Conservation (phyloP, 2,329 filamentous ascomycete species). For the Chalara sp. region DNA sequence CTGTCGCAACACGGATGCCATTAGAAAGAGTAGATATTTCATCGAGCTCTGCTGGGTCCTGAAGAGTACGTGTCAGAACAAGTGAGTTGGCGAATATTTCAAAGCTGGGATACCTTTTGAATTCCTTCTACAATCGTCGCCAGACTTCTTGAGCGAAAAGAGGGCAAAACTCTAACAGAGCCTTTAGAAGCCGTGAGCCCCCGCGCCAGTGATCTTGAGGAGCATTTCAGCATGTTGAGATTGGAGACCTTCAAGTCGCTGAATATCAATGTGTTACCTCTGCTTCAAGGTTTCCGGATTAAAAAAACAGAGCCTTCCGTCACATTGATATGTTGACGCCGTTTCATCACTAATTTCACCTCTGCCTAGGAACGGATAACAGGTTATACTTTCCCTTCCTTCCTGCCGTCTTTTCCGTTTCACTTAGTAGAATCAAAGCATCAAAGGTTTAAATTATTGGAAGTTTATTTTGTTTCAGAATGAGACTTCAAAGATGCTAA, state of each 20-base stretch:
- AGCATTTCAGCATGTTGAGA: constrained; percentile 24
- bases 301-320: background rate
- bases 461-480: too few relatives aligned
- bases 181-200: constrained; percentile 12
- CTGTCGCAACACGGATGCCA: constrained; percentile 89
- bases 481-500: too few relatives aligned
- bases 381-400: too few relatives aligned
- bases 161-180: constrained; percentile 14
- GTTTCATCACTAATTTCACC: too few relatives aligned
- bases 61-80: constrained; percentile 14
- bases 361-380: too few relatives aligned
- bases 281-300: background rate
- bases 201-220: constrained; percentile 19
- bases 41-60: constrained; percentile 84
- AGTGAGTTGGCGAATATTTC: background rate
- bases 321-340: too few relatives aligned
- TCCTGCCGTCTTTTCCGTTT: too few relatives aligned
- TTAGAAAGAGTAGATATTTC: constrained; percentile 84
- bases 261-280: background rate
- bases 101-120: constrained; percentile 23
- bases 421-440: too few relatives aligned
- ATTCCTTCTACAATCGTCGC: constrained; percentile 26
- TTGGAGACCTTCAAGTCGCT: background rate
- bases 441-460: too few relatives aligned
- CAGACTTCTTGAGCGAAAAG: constrained; percentile 21